Evolutionary conservation across 306 rosid genomes (phyloP).

Genomic region (Neltuma alba): DNA sequence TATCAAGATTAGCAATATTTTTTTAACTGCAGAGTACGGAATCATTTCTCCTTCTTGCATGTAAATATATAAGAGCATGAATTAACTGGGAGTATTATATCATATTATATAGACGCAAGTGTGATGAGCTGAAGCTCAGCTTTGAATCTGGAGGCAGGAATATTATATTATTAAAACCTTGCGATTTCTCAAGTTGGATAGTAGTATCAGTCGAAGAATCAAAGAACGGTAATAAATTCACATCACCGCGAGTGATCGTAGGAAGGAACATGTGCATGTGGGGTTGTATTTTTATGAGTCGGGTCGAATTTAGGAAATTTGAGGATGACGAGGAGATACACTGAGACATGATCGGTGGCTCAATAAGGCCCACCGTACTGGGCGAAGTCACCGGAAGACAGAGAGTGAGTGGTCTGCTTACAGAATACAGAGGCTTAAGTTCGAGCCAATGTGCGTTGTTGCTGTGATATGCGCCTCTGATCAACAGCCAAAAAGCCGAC

Average conservation of each 20-base stretch:
- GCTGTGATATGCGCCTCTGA: not conserved
- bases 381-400: not conserved
- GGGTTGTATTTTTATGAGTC: not conserved
- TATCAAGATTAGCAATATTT: no score
- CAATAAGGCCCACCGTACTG: not conserved
- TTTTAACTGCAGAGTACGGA: no score
- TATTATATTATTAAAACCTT: not conserved
- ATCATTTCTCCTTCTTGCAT: not conserved
- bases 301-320: not conserved
- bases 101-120: no score
- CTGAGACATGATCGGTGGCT: not conserved
- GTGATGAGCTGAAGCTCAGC: not conserved
- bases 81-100: not conserved
- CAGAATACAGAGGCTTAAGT: no score
- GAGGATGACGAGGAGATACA: not conserved
- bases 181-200: not conserved
- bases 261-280: not conserved
- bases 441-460: not conserved
- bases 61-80: not conserved
- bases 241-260: not conserved
- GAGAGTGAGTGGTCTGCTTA: not conserved
- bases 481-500: not conserved
- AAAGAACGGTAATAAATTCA: not conserved
- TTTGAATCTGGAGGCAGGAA: not conserved
- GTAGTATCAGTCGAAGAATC: not conserved